These are phyloP conservation scores for Spirogloea muscicola DNA, from an alignment of 139 green algal genomes.

Conservation along the genomic window DNA sequence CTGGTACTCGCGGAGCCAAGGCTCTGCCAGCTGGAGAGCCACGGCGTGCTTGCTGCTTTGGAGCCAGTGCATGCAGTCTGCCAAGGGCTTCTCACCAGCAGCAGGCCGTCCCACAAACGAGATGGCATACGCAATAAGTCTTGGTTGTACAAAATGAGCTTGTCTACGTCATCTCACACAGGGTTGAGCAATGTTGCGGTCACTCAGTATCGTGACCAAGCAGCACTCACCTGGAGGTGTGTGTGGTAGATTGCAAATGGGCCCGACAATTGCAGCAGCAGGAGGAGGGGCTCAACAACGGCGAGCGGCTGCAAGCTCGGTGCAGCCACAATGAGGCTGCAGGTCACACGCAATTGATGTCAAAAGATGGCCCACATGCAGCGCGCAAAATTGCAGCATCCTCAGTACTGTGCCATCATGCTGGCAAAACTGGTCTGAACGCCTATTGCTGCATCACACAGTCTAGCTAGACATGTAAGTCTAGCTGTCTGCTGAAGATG, in stretches of 20 bases:
- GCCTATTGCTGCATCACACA: too few species aligned
- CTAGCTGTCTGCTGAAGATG: background rate
- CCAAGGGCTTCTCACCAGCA: conserved; percentile 38
- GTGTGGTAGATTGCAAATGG: conserved; percentile 47
- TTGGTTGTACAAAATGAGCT: too few species aligned
- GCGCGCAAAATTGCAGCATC: too few species aligned
- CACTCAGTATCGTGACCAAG: conserved; percentile 3
- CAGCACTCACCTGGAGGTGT: conserved; percentile 9
- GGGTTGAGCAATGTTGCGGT: background rate
- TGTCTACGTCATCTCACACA: background rate
- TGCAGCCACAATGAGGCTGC: conserved; percentile 44
- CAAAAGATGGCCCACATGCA: too few species aligned
- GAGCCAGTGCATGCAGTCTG: conserved; percentile 44
- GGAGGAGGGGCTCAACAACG: conserved; percentile 13
- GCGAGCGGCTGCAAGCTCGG: conserved; percentile 29
- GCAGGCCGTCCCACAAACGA: background rate
- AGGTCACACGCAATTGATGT: too few species aligned
- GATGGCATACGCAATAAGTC: background rate
- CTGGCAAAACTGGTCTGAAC: too few species aligned
- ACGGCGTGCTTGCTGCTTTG: conserved; percentile 23
- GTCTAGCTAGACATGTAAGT: too few species aligned
- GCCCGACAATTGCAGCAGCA: conserved; percentile 33
- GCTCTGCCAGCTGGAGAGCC: conserved; percentile 36
- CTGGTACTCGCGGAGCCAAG: conserved; percentile 51
- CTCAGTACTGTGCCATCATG: too few species aligned